These are phyloP conservation scores for Cercophora sp. DNA, from an alignment of 495 filamentous ascomycete genomes.

Conservation along the genomic window DNA sequence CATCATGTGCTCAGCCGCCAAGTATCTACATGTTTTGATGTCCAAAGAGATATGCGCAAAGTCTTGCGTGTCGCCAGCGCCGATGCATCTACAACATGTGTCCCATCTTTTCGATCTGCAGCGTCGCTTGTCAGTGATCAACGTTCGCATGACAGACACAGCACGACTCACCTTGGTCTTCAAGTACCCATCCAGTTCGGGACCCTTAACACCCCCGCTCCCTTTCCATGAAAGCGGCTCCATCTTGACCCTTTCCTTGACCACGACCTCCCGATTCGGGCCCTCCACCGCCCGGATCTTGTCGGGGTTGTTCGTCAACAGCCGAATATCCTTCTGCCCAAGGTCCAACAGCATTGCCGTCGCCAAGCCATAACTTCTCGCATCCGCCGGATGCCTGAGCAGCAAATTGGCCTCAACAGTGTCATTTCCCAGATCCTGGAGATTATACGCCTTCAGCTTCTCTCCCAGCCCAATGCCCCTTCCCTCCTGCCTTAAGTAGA, in stretches of 20 bases:
- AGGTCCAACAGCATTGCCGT: conserved; percentile 91
- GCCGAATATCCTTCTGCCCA: conserved; percentile 67
- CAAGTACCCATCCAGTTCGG: conserved; percentile 89
- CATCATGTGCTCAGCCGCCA: background rate
- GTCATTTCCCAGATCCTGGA: conserved; percentile 91
- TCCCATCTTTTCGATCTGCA: conserved; percentile 43
- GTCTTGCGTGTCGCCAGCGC: background rate
- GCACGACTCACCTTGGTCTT: conserved; percentile 73
- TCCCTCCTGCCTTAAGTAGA: conserved; percentile 94
- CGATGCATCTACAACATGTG: conserved; percentile 35
- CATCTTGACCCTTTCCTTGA: conserved; percentile 91
- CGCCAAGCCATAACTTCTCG: conserved; percentile 86
- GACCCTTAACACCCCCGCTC: conserved; percentile 74
- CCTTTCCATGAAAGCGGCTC: conserved; percentile 92
- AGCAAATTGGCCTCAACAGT: conserved; percentile 95
- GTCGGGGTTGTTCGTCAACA: conserved; percentile 98
- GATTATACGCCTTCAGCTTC: conserved; percentile 96
- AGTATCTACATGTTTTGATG: background rate
- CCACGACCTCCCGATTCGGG: conserved; percentile 76
- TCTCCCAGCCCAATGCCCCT: conserved; percentile 91
- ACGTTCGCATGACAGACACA: no score
- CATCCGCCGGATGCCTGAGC: conserved; percentile 89
- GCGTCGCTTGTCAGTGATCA: background rate
- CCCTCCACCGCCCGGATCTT: conserved; percentile 95
- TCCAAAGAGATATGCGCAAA: background rate